These are phyloP conservation scores for Sanguinoderma infundibulare DNA, from an alignment of 1,284 basidiomycete genomes.

Conservation along the genomic window DNA sequence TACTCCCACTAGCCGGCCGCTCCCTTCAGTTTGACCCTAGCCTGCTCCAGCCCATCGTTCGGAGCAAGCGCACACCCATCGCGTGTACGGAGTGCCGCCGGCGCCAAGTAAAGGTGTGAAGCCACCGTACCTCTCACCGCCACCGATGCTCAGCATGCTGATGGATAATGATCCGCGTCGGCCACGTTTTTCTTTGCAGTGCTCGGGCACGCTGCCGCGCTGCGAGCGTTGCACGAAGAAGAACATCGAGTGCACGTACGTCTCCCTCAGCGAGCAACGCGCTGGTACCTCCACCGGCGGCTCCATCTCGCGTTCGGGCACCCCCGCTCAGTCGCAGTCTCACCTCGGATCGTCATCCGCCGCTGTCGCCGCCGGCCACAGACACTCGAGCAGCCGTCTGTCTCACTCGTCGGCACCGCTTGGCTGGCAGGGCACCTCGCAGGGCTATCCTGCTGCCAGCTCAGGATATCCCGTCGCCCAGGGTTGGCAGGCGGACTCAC, in stretches of 20 bases:
- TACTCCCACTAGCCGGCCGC: neutral
- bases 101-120: conserved; percentile 54
- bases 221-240: conserved; percentile 40
- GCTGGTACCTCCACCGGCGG: conserved; percentile 19
- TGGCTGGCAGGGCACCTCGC: conserved; percentile 7
- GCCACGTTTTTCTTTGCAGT: conserved; percentile 20
- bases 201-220: conserved; percentile 34
- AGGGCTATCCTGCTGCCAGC: conserved; percentile 8
- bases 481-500: conserved; percentile 11
- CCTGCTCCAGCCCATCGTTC: conserved; percentile 33
- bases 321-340: conserved; percentile 1
- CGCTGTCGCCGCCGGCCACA: conserved; percentile 5
- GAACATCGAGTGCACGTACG: conserved; percentile 38
- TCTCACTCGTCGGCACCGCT: conserved; percentile 7
- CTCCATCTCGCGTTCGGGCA: conserved; percentile 24
- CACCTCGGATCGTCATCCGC: conserved; percentile 6
- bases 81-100: conserved; percentile 57
- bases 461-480: conserved; percentile 12
- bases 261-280: conserved; percentile 37
- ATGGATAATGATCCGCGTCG: neutral
- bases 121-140: conserved; percentile 2
- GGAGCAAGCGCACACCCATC: conserved; percentile 49
- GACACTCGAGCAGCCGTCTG: neutral
- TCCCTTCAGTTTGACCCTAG: conserved; percentile 21
- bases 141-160: conserved; percentile 10